Evolutionary conservation across 2,329 filamentous ascomycete genomes (phyloP), one percentile per base, ranked within the genome.

Genomic region (Verticillium nonalfalfae): DNA sequence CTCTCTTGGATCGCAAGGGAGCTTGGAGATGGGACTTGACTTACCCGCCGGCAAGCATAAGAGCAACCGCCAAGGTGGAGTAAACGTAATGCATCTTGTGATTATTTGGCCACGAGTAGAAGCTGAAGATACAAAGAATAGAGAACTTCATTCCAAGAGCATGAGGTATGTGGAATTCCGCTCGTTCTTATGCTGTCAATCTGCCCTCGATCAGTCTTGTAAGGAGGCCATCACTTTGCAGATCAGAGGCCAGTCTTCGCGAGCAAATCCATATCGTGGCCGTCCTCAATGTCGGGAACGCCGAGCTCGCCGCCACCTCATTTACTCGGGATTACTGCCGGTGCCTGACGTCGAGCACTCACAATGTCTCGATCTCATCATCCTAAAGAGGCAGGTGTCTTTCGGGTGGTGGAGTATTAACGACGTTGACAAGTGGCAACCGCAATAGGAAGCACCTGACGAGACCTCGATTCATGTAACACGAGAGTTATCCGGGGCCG

Each of bases 21-120:
- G 11, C 39, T 45, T 18, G 14, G 14, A n/a, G 39, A 18, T n/a
- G 39, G 39, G 39, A n/a, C 1, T 31, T 31, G 15, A 58, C 62
- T 13, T 18, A 62, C 59, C 52, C 9, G 35, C 39, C 36, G 15
- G 57, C 59, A 13, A 62, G 5, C 10, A 39, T 6, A 33, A 31
- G n/a, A 2, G 58, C 3, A 14, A 45, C 15, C 4, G 6, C 39
- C 6, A 45, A n/a, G 31, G 62, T 1, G n/a, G 57, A 18, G 38
- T n/a, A 3, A 4, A 38, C 26, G 26, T 39, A 57, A 15, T 59
- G 50, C 61, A 62, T 62, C n/a, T 56, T 59, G 56, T 57, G 5
- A 5, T 21, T 52, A 26, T 7, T 10, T n/a, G 15, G 14, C 26
- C 26, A 5, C 4, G 1, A n/a, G 14, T 33, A 55, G 7, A 10